These are phyloP conservation scores for Coriaria nepalensis DNA, from an alignment of 306 rosid species.

Conservation along the genomic window DNA sequence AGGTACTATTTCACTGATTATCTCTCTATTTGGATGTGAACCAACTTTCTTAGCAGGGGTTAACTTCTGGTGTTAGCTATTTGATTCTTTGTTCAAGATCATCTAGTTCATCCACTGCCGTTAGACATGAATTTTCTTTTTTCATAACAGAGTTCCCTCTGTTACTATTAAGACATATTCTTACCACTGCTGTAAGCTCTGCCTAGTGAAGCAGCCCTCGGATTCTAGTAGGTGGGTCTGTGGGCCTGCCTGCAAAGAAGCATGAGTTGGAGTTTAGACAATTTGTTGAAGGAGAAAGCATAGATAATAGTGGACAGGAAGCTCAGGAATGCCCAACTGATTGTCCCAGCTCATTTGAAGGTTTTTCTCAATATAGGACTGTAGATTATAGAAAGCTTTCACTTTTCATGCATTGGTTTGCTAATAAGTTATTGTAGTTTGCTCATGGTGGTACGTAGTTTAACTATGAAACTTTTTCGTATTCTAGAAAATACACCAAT, in stretches of 20 bases:
- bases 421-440: background rate
- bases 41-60: too few species aligned
- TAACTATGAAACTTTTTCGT: background rate
- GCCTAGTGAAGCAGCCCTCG: conserved; percentile 40
- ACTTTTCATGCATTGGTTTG: background rate
- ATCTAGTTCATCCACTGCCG: too few species aligned
- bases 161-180: conserved; percentile 59
- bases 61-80: background rate
- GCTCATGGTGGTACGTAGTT: background rate
- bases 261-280: conserved; percentile 19
- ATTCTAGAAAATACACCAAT: conserved; percentile 18
- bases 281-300: conserved; percentile 15
- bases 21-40: background rate
- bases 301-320: conserved; percentile 15
- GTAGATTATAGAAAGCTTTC: background rate
- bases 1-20: conserved; percentile 27
- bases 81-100: background rate
- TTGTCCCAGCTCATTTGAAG: conserved; percentile 26
- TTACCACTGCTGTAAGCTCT: conserved; percentile 91
- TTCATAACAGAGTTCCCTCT: conserved; percentile 40
- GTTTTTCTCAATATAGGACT: conserved; percentile 17
- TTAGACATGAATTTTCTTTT: background rate
- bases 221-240: conserved; percentile 18
- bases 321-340: conserved; percentile 18
- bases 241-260: conserved; percentile 4